These are phyloP conservation scores for Chenopodium formosanum DNA, from an alignment of 148 eudicot genomes.

Conservation along the genomic window DNA sequence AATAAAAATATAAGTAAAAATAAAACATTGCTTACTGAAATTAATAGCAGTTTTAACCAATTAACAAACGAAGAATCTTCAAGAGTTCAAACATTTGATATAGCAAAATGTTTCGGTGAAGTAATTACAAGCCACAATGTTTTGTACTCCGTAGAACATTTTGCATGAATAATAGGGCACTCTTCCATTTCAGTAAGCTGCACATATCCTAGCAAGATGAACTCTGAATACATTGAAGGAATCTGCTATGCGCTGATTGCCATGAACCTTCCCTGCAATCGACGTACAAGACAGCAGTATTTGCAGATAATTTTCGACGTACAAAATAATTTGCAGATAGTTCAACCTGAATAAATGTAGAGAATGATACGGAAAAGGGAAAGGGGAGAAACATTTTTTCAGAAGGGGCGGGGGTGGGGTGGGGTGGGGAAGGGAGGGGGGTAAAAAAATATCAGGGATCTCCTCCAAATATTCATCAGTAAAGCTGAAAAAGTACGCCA, in stretches of 20 bases:
- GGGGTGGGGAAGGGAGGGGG: neutral
- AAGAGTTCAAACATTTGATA: no score
- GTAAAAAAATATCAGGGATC: neutral
- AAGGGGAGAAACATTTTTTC: neutral
- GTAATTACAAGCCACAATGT: neutral
- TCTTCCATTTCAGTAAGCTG: neutral
- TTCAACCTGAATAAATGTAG: neutral
- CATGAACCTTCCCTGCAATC: slow-evolving; percentile 11
- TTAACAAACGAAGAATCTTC: no score
- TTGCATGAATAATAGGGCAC: neutral
- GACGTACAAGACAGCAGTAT: neutral
- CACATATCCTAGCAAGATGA: slow-evolving; percentile 4
- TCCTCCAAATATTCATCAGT: neutral
- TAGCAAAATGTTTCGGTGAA: neutral
- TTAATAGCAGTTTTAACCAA: no score
- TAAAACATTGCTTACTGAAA: no score
- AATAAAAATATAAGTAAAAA: no score
- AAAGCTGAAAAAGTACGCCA: slow-evolving; percentile 1
- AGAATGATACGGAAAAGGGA: neutral
- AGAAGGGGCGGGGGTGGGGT: no score
- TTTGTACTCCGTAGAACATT: neutral
- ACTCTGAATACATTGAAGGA: neutral
- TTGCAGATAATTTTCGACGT: neutral
- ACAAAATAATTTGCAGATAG: neutral
- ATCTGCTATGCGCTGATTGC: neutral